A percentile compares a stretch with the other conserved stretches of the same genome.
These are phyloP conservation scores for Symbiodinium pilosum DNA, from an alignment of 73 alveolate species.

Conservation along the genomic window DNA sequence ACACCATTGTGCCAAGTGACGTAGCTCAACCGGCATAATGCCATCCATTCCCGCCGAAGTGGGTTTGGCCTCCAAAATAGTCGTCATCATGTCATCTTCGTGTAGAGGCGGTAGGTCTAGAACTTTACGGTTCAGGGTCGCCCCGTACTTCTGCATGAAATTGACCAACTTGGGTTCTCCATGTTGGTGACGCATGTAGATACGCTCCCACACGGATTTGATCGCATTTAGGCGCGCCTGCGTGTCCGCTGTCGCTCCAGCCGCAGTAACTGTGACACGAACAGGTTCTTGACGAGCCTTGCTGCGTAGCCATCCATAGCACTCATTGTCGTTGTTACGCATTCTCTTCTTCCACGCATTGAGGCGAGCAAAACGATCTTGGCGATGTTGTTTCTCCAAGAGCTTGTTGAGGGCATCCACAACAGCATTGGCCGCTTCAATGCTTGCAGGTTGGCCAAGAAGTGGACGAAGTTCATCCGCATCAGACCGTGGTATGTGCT, in stretches of 20 bases:
- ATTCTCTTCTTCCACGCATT: too few relatives aligned
- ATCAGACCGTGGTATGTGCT: too few relatives aligned
- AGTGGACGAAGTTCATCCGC: too few relatives aligned
- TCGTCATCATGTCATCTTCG: not conserved
- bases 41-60: slow-evolving; percentile 15
- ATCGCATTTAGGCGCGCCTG: not conserved
- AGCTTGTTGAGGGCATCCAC: too few relatives aligned
- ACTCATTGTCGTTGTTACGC: too few relatives aligned
- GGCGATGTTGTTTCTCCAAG: too few relatives aligned
- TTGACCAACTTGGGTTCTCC: not conserved
- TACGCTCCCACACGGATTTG: not conserved
- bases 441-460: too few relatives aligned
- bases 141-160: not conserved
- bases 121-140: not conserved
- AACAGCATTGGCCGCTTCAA: too few relatives aligned
- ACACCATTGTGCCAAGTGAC: not conserved
- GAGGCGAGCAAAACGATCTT: too few relatives aligned
- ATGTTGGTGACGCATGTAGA: not conserved
- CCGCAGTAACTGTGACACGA: not conserved
- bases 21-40: not conserved
- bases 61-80: not conserved
- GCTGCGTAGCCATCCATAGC: too few relatives aligned
- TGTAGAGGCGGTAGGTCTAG: not conserved
- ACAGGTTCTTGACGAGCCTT: not conserved
- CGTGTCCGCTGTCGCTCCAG: not conserved